phyloP scores from a whole-genome alignment of 305 asterid genomes.

The Fraxinus albicans region DNA sequence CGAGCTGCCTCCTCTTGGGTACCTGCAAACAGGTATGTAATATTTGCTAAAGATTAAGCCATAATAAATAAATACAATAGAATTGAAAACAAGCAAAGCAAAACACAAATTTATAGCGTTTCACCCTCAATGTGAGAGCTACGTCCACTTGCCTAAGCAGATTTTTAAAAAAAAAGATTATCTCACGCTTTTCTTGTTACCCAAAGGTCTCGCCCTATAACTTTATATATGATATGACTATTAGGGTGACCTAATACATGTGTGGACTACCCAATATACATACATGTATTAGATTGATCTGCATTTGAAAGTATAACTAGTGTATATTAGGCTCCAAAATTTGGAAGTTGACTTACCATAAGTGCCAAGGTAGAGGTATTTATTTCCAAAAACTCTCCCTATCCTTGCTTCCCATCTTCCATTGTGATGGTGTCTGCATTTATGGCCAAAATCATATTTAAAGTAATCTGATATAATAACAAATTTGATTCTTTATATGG shows the following conservation, averaged over 20 bases:
- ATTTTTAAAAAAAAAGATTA: not conserved
- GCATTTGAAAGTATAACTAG: not conserved
- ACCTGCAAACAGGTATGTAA: slow-evolving; percentile 26
- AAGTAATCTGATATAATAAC: not conserved
- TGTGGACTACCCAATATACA: not conserved
- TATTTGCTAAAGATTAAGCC: not conserved
- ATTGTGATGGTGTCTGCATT: too few species aligned
- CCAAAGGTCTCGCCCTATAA: not conserved
- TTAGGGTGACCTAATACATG: not conserved
- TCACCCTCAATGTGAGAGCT: not conserved
- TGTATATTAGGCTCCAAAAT: not conserved
- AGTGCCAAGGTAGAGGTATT: too few species aligned
- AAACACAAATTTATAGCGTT: not conserved
- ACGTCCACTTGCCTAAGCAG: not conserved
- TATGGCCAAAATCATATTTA: slow-evolving; percentile 8
- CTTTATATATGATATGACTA: not conserved
- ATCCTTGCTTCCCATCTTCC: too few species aligned
- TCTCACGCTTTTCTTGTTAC: not conserved
- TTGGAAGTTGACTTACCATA: too few species aligned
- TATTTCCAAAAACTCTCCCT: too few species aligned
- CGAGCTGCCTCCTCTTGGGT: slow-evolving; percentile 84
- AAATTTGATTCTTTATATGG: not conserved
- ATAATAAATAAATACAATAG: not conserved
- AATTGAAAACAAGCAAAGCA: not conserved
- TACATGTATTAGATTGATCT: not conserved